Conservation (phyloP, 2,329 filamentous ascomycete species). For the Ceratocystis eucalypticola region DNA sequence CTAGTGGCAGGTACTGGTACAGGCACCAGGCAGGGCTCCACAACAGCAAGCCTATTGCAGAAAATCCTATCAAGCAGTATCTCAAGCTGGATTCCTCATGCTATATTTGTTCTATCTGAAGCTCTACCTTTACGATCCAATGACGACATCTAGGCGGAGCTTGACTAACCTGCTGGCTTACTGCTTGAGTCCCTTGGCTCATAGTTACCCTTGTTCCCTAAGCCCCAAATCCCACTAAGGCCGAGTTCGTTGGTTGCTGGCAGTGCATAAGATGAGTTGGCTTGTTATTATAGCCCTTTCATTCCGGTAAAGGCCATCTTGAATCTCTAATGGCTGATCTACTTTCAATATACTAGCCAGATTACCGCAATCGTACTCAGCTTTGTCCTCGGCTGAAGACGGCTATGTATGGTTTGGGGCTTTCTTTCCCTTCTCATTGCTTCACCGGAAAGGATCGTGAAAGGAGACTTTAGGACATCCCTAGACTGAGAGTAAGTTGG, state of each 20-base stretch:
- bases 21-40: background rate
- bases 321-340: too few relatives aligned
- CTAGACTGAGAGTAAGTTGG: background rate
- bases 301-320: too few relatives aligned
- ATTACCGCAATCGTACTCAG: background rate
- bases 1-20: conserved; percentile 5
- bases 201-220: background rate
- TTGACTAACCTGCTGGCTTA: background rate
- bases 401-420: background rate
- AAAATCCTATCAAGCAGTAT: background rate
- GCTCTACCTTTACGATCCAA: background rate
- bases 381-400: background rate
- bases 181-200: background rate
- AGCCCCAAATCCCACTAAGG: background rate
- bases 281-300: background rate
- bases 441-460: conserved; percentile 1
- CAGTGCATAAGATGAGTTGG: background rate
- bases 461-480: background rate
- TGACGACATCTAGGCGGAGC: background rate
- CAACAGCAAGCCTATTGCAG: background rate
- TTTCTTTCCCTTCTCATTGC: background rate
- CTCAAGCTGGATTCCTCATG: background rate
- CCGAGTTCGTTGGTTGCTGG: background rate
- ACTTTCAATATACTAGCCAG: background rate
- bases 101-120: background rate